Evolutionary conservation across 2,329 filamentous ascomycete genomes (phyloP).

Genomic region (Hortaea werneckii): DNA sequence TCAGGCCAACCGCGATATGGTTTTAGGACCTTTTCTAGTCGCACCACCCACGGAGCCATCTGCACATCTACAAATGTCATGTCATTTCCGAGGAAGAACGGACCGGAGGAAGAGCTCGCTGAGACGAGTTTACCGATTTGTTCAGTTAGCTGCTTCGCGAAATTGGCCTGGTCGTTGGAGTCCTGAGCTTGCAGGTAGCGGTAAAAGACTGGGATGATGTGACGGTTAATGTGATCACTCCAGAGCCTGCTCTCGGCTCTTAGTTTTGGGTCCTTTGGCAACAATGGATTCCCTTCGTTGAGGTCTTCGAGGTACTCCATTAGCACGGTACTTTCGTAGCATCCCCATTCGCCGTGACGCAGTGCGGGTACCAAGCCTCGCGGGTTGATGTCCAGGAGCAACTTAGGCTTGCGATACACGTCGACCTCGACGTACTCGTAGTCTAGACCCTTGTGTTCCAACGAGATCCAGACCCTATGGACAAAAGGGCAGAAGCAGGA

Average conservation of each 20-base stretch:
- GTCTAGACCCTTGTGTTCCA: constrained; percentile 65
- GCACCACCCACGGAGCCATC: constrained; percentile 63
- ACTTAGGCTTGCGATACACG: constrained; percentile 62
- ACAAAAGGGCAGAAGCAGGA: constrained; percentile 83
- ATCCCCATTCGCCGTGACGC: constrained; percentile 69
- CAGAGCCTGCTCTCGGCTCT: constrained; percentile 69
- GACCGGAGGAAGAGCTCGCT: constrained; percentile 49
- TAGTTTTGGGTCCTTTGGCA: constrained; percentile 56
- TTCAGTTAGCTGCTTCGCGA: constrained; percentile 51
- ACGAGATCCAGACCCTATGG: constrained; percentile 79
- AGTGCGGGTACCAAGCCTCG: constrained; percentile 67
- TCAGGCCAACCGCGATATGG: constrained; percentile 58
- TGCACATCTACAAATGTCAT: constrained; percentile 63
- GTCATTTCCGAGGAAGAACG: constrained; percentile 54
- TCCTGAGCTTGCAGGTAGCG: constrained; percentile 59
- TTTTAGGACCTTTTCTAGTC: constrained; percentile 55
- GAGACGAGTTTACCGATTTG: constrained; percentile 54
- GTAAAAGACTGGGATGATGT: constrained; percentile 69
- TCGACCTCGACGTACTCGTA: constrained; percentile 86
- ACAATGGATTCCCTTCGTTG: constrained; percentile 47
- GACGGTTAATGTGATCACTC: constrained; percentile 71
- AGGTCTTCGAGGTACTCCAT: constrained; percentile 84
- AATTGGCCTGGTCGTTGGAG: constrained; percentile 45
- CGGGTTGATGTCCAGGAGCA: constrained; percentile 65
- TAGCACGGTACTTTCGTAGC: constrained; percentile 70